These are phyloP conservation scores for Calonectria hawksworthii DNA, from an alignment of 2,329 filamentous ascomycete species.

Conservation along the genomic window DNA sequence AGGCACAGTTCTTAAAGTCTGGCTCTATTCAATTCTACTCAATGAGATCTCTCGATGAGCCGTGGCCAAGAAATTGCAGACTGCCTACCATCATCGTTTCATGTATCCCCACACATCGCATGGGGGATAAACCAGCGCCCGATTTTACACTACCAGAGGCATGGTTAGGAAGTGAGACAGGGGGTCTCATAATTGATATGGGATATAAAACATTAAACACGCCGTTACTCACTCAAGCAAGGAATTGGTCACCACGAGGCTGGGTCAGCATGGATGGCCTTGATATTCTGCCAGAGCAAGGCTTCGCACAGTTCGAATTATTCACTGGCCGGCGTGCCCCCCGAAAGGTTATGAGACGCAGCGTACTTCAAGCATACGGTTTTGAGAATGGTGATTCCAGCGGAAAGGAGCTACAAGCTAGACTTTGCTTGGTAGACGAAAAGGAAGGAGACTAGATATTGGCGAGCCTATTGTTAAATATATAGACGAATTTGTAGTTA, in stretches of 20 bases:
- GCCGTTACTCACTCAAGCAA: constrained; percentile 77
- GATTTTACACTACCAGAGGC: constrained; percentile 77
- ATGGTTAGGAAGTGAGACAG: constrained; percentile 80
- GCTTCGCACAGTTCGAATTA: constrained; percentile 84
- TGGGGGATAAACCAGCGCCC: constrained; percentile 69
- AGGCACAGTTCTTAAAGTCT: constrained; percentile 57
- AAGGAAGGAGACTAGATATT: constrained; percentile 34
- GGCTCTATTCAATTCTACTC: constrained; percentile 67
- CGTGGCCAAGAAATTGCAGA: constrained; percentile 75
- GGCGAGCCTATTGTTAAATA: neutral
- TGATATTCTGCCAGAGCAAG: constrained; percentile 83
- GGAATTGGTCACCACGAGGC: constrained; percentile 69
- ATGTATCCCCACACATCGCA: constrained; percentile 79
- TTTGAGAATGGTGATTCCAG: constrained; percentile 56
- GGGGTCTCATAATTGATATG: constrained; percentile 81
- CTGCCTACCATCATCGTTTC: constrained; percentile 81
- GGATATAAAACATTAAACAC: constrained; percentile 82
- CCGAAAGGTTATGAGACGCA: constrained; percentile 77
- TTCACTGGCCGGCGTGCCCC: constrained; percentile 73
- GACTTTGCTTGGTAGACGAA: constrained; percentile 44
- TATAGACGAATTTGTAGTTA: neutral
- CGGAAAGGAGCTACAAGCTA: constrained; percentile 53
- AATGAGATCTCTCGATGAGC: constrained; percentile 67
- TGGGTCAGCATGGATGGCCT: constrained; percentile 85
- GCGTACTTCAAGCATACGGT: constrained; percentile 65